Evolutionary conservation across 2,329 filamentous ascomycete species (phyloP).

Genomic region (Trichoderma arundinaceum): DNA sequence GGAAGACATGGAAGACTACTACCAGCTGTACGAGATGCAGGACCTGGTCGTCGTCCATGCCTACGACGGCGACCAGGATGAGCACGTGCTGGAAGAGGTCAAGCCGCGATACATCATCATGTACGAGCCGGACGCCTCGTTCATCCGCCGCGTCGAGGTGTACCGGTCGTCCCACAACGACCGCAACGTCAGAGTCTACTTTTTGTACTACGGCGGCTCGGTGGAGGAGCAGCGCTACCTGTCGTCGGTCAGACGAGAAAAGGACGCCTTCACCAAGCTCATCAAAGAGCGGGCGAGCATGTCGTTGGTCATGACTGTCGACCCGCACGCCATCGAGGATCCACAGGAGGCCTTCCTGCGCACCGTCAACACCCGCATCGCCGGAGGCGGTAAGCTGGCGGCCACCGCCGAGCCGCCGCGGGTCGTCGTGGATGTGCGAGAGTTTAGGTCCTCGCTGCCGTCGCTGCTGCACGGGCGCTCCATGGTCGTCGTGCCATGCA

Average conservation of each 20-base stretch:
- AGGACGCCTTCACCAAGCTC: slow-evolving; percentile 91
- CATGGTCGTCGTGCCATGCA: slow-evolving; percentile 89
- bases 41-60: slow-evolving; percentile 88
- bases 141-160: slow-evolving; percentile 92
- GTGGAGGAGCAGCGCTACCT: slow-evolving; percentile 96
- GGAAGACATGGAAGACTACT: slow-evolving; percentile 91
- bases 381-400: slow-evolving; percentile 82
- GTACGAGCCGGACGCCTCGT: slow-evolving; percentile 95
- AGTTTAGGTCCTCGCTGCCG: slow-evolving; percentile 91
- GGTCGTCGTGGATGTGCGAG: slow-evolving; percentile 92
- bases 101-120: slow-evolving; percentile 96
- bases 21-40: slow-evolving; percentile 88
- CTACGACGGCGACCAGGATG: slow-evolving; percentile 94
- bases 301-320: slow-evolving; percentile 82
- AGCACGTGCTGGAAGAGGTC: slow-evolving; percentile 92
- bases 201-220: slow-evolving; percentile 93
- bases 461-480: slow-evolving; percentile 88
- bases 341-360: slow-evolving; percentile 91
- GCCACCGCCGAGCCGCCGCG: slow-evolving; percentile 87
- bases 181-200: slow-evolving; percentile 89
- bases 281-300: slow-evolving; percentile 95
- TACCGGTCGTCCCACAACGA: slow-evolving; percentile 94
- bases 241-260: slow-evolving; percentile 87
- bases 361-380: slow-evolving; percentile 95
- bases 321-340: slow-evolving; percentile 72